Conservation (phyloP, 441 rosid species). For the Breynia disticha region DNA sequence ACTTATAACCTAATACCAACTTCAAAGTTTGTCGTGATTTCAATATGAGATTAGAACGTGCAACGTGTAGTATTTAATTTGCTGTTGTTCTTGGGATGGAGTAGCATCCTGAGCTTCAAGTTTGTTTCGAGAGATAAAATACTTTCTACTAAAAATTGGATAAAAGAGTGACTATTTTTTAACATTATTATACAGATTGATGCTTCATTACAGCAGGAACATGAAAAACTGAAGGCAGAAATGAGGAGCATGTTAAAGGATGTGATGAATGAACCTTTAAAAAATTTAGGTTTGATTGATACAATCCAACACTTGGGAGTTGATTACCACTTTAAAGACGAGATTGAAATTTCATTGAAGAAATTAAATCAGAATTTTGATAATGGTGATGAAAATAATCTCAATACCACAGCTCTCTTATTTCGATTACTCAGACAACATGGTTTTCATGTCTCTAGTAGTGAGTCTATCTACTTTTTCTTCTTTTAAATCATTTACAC, state of each 20-base stretch:
- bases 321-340: conserved; percentile 19
- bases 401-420: neutral
- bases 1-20: too few species aligned
- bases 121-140: too few species aligned
- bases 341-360: neutral
- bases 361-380: neutral
- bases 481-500: too few species aligned
- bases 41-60: too few species aligned
- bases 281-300: conserved; percentile 18
- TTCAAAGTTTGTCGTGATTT: too few species aligned
- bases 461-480: neutral
- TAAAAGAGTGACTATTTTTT: too few species aligned
- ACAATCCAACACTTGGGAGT: conserved; percentile 18
- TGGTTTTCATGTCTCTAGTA: neutral
- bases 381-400: neutral
- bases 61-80: too few species aligned
- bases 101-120: too few species aligned
- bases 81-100: too few species aligned
- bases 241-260: conserved; percentile 13
- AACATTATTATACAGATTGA: too few species aligned
- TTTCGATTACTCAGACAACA: neutral
- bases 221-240: conserved; percentile 12
- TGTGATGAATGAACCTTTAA: neutral
- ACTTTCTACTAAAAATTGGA: too few species aligned
- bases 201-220: too few species aligned